Percentiles rank a stretch among this genome's conserved stretches.
These are phyloP conservation scores for Prunus kanzakura DNA, from an alignment of 306 rosid genomes.

Conservation along the genomic window DNA sequence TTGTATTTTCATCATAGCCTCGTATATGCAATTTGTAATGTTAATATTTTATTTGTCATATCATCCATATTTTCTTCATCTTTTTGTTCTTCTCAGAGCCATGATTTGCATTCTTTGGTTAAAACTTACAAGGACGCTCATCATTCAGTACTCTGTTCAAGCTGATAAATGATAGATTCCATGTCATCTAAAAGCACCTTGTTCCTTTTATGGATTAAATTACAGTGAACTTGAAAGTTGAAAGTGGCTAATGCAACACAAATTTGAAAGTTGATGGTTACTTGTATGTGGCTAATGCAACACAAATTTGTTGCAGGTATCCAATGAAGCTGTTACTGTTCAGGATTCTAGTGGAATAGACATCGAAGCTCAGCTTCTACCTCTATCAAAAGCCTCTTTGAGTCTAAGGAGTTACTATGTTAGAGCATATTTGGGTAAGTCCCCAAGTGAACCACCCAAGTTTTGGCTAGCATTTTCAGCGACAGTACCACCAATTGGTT, in stretches of 20 bases:
- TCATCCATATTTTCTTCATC: neutral
- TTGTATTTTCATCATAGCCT: neutral
- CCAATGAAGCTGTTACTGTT: conserved; percentile 54
- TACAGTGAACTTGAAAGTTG: neutral
- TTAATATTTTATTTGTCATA: neutral
- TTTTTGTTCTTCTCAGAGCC: neutral
- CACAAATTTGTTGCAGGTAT: conserved; percentile 56
- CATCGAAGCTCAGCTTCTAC: conserved; percentile 74
- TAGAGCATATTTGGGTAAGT: conserved; percentile 58
- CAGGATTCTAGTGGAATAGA: conserved; percentile 65
- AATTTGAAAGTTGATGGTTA: neutral
- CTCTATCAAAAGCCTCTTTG: conserved; percentile 48
- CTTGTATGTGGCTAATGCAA: conserved; percentile 8
- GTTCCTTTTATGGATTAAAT: neutral
- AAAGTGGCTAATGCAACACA: conserved; percentile 10
- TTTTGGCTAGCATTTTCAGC: conserved; percentile 79
- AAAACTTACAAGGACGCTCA: neutral
- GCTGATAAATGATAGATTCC: neutral
- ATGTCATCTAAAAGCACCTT: neutral
- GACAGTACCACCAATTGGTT: conserved; percentile 80
- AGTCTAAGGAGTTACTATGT: conserved; percentile 50
- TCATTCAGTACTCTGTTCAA: neutral
- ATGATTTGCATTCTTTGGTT: neutral
- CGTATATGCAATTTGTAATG: neutral
- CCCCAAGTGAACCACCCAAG: conserved; percentile 45